Conservation (phyloP, 139 green algal species). For the Raphidocelis subcapitata region DNA sequence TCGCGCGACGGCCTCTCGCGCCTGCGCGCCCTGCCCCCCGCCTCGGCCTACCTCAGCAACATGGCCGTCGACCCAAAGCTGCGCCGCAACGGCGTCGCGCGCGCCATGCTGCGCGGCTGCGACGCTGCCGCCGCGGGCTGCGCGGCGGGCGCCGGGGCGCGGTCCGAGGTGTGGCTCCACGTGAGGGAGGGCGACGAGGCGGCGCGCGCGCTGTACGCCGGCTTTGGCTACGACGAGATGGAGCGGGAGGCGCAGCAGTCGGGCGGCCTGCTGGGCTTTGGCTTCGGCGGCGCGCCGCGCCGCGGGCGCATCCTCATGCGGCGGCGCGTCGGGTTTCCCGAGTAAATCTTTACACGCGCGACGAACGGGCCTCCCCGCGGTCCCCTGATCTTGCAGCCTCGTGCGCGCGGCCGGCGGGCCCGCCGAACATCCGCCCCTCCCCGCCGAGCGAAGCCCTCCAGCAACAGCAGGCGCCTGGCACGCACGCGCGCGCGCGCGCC, state of each 20-base stretch:
- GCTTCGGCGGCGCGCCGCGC: background rate
- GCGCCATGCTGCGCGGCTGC: slow-evolving; percentile 29
- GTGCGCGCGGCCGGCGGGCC: no score
- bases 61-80: slow-evolving; percentile 36
- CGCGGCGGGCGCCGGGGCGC: background rate
- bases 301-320: slow-evolving; percentile 20
- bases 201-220: slow-evolving; percentile 32
- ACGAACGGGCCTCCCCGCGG: no score
- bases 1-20: background rate
- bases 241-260: background rate
- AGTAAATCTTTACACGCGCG: no score
- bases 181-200: slow-evolving; percentile 31
- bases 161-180: slow-evolving; percentile 25
- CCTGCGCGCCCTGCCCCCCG: background rate
- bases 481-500: no score
- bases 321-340: background rate
- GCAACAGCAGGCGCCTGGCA: no score
- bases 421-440: no score
- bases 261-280: slow-evolving; percentile 2
- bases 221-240: slow-evolving; percentile 8
- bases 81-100: slow-evolving; percentile 23
- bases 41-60: slow-evolving; percentile 25
- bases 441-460: no score
- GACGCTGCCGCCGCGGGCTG: slow-evolving; percentile 5
- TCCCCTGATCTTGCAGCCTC: no score